Evolutionary conservation across 306 rosid genomes (phyloP), one percentile per base, ranked within the genome.

Genomic region (Betula pendula): DNA sequence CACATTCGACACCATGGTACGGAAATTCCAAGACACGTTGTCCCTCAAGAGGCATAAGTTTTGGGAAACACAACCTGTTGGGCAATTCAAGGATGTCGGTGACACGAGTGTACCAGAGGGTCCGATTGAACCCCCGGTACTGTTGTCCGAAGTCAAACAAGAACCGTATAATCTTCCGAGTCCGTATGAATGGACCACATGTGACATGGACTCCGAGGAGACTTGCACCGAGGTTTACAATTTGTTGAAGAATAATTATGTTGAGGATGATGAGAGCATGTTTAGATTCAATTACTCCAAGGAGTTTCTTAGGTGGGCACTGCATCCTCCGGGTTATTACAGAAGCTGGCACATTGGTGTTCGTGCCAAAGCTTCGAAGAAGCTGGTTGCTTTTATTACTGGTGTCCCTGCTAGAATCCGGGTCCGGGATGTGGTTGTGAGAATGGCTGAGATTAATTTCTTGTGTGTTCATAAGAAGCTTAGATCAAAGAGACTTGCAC

Each of bases 381-480:
- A 89, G 86, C 71, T 89, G 79, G 90, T 89, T 74, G 91, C 93
- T 72, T 87, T 85, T 82, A 92, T 92, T n/a, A 92, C 91, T n/a
- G 96, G 97, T 3, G 66, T 92, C 52, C 97, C 97, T 20, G 96
- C 96, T 8, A 90, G 93, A 73, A 92, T 92, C 53, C 88, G 90
- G 70, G 97, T 76, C 25, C 81, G 84, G 35, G 79, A 77, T 20
- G 75, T 56, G 6, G 55, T 92, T 66, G 96, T 92, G 66, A 92
- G 80, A 51, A 92, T 90, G 97, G 96, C 96, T 14, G 97, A 92
- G 88, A 87, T 92, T 71, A 92, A 92, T 60, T 92, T 92, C 81
- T 74, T 92, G 58, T 92, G 97, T 58, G 96, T 92, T 45, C 97
- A 92, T 72, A 92, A 92, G 90, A 92, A 90, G 86, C 93, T 92